Evolutionary conservation across 257 asterid genomes (phyloP).

Genomic region (Verbena officinalis): DNA sequence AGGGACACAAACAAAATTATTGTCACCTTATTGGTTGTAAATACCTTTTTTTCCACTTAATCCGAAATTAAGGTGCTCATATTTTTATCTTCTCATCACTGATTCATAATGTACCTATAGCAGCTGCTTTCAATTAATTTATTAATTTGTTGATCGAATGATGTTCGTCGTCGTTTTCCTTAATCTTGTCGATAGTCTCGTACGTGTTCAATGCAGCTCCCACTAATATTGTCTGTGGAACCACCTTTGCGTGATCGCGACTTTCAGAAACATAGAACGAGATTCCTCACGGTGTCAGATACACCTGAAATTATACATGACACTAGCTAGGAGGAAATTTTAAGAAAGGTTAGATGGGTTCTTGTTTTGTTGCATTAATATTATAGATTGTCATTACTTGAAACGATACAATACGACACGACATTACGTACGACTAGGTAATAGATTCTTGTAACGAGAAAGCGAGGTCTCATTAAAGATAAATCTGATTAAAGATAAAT

Average conservation of each 20-base stretch:
- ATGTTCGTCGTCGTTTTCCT: constrained; percentile 22
- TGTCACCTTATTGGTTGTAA: constrained; percentile 12
- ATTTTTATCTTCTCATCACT: not conserved
- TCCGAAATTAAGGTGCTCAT: not conserved
- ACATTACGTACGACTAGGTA: too few species aligned
- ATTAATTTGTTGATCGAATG: too few species aligned
- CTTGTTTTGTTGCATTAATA: too few species aligned
- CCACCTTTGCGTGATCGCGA: constrained; percentile 14
- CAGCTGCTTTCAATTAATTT: not conserved
- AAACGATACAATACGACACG: too few species aligned
- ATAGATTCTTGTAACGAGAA: not conserved
- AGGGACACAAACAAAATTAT: constrained; percentile 21
- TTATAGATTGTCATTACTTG: too few species aligned
- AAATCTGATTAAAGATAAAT: constrained; percentile 14
- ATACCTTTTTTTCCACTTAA: constrained; percentile 1
- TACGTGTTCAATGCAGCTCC: constrained; percentile 27
- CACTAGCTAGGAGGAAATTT: not conserved
- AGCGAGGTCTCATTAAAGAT: not conserved
- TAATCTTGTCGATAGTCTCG: constrained; percentile 1
- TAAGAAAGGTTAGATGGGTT: not conserved
- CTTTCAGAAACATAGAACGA: constrained; percentile 1
- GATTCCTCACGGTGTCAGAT: not conserved
- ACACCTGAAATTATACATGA: not conserved
- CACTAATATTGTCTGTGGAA: not conserved
- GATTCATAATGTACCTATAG: not conserved